Evolutionary conservation across 768 basidiomycete species (phyloP), one percentile per base, ranked within the genome.

Genomic region (Grammothele lineata): DNA sequence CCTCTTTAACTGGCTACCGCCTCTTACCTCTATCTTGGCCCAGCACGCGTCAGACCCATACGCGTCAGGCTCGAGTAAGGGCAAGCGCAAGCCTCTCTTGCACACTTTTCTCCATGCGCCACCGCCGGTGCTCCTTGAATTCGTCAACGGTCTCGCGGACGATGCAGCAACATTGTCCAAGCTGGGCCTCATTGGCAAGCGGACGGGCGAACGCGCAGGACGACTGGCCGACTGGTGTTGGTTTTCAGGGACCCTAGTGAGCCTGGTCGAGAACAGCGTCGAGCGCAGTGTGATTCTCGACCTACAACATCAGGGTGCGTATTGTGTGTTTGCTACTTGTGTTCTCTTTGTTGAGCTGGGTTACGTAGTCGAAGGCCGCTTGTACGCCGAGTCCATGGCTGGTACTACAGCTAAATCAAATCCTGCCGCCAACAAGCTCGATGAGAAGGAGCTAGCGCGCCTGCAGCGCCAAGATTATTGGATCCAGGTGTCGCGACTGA

Each of bases 181-280:
- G 49, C 66, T 92, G 23, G 90, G 89, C 1, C 66, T 92, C 9
- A 55, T 92, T 4, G 79, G 85, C 5, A 75, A 77, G 54, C 74
- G 70, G 40, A 66, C 76, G 1, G 90, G 90, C 15, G 74, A 77
- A 40, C 77, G 81, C 27, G 90, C 88, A 3, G 87, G 71, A 27
- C 76, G 80, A 10, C 80, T 90, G 58, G 80, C 89, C 2, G 81
- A 92, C 63, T 91, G 86, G 85, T 90, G 89, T 61, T 92, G 89
- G 90, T 74, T 92, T 53, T 67, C 86, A 23, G 72, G 83, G 14
- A 92, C 87, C 0, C 69, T 92, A 24, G 87, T 88, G 11, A 83
- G 82, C 39, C 70, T 92, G 5, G 88, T 92, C 6, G 88, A 92
- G 68, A 89, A 92, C 62, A 79, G 80, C 6, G 81, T 92, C 3